Evolutionary conservation across 495 filamentous ascomycete species (phyloP).

Genomic region (Lepidopterella palustris): DNA sequence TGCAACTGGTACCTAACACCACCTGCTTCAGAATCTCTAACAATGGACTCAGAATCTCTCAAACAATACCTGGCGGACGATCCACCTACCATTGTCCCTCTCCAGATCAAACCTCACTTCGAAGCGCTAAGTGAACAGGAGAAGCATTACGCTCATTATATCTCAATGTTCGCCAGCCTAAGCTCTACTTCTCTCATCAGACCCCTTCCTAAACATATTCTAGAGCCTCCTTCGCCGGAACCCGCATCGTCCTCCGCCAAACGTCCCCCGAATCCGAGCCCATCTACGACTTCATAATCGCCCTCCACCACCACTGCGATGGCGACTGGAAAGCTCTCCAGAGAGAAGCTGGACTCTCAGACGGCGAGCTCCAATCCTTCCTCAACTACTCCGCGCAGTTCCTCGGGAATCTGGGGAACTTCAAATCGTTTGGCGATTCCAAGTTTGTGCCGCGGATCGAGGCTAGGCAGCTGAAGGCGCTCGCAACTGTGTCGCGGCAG

Average conservation of each 20-base stretch:
- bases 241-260: slow-evolving; percentile 78
- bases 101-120: slow-evolving; percentile 87
- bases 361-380: slow-evolving; percentile 66
- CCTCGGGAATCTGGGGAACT: slow-evolving; percentile 87
- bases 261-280: slow-evolving; percentile 82
- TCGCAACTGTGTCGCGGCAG: slow-evolving; percentile 58
- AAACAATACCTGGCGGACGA: slow-evolving; percentile 81
- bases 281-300: slow-evolving; percentile 87
- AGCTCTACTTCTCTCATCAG: neutral
- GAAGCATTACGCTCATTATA: slow-evolving; percentile 85
- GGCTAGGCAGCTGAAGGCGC: slow-evolving; percentile 57
- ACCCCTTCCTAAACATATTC: slow-evolving; percentile 10
- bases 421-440: slow-evolving; percentile 90
- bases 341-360: slow-evolving; percentile 59
- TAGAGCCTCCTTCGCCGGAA: slow-evolving; percentile 80
- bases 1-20: neutral
- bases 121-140: slow-evolving; percentile 68
- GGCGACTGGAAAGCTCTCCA: slow-evolving; percentile 75
- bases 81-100: slow-evolving; percentile 75
- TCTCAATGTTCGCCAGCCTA: slow-evolving; percentile 58
- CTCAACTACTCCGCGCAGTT: slow-evolving; percentile 85
- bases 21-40: neutral
- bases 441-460: slow-evolving; percentile 85
- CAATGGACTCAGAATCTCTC: slow-evolving; percentile 46
- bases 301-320: slow-evolving; percentile 61